These are phyloP conservation scores for Aphanocladium album DNA, from an alignment of 2,329 filamentous ascomycete species.

Conservation along the genomic window DNA sequence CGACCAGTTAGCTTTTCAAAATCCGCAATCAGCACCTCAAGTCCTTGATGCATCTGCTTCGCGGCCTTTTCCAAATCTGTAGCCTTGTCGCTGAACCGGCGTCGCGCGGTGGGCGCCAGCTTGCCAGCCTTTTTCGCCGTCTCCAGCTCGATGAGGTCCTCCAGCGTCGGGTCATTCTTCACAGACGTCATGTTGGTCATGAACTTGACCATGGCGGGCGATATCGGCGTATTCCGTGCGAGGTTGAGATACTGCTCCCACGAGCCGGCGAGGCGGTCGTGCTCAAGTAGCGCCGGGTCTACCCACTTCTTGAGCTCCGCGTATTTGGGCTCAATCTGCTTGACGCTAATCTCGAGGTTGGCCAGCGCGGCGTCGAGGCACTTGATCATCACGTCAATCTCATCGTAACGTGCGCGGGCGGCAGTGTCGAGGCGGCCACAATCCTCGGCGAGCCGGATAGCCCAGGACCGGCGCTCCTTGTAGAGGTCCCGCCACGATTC, in stretches of 20 bases:
- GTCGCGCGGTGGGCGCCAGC: slow-evolving; percentile 53
- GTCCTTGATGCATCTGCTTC: slow-evolving; percentile 54
- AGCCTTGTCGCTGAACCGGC: slow-evolving; percentile 56
- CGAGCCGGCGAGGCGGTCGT: slow-evolving; percentile 55
- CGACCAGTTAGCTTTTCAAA: slow-evolving; percentile 56
- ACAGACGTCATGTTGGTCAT: slow-evolving; percentile 48
- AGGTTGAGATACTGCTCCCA: slow-evolving; percentile 67
- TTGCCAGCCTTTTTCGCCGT: slow-evolving; percentile 68
- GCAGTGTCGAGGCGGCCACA: slow-evolving; percentile 60
- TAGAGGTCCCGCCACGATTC: slow-evolving; percentile 87
- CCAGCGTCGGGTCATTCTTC: slow-evolving; percentile 54
- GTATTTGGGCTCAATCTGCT: slow-evolving; percentile 66
- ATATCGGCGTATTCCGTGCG: slow-evolving; percentile 59
- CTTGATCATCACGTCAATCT: slow-evolving; percentile 71
- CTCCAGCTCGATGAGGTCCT: slow-evolving; percentile 71
- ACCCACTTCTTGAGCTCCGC: slow-evolving; percentile 67
- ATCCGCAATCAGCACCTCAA: slow-evolving; percentile 55
- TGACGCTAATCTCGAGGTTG: slow-evolving; percentile 74
- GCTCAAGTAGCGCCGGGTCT: slow-evolving; percentile 61
- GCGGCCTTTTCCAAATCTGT: slow-evolving; percentile 57
- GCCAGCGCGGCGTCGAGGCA: slow-evolving; percentile 80
- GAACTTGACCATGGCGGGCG: slow-evolving; percentile 59
- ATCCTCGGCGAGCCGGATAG: slow-evolving; percentile 62
- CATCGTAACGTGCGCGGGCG: slow-evolving; percentile 61
- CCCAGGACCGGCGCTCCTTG: slow-evolving; percentile 75